These are phyloP conservation scores for Nitzschia palea DNA, from an alignment of 108 stramenopile genomes.

Conservation along the genomic window DNA sequence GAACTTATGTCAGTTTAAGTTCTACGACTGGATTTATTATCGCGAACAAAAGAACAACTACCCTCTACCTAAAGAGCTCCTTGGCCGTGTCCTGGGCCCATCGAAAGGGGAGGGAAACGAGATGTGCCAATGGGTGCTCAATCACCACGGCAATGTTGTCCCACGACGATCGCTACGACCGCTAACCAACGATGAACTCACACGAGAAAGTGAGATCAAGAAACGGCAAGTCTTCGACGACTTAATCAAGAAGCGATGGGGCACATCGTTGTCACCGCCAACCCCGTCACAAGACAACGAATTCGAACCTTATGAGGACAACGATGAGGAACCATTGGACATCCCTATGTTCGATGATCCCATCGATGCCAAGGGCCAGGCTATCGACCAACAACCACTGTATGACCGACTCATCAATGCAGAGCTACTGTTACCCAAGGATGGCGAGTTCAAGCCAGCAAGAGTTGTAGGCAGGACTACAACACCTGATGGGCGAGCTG, in stretches of 20 bases:
- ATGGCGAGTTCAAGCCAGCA: neutral
- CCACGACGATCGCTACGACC: slow-evolving; percentile 24
- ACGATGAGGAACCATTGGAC: slow-evolving; percentile 1
- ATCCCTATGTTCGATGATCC: slow-evolving; percentile 29
- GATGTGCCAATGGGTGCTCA: slow-evolving; percentile 41
- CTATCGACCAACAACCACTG: slow-evolving; percentile 12
- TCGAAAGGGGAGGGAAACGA: slow-evolving; percentile 40
- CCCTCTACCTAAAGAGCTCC: neutral
- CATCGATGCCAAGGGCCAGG: slow-evolving; percentile 20
- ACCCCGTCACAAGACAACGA: neutral
- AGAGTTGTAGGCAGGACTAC: slow-evolving; percentile 26
- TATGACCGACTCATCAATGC: slow-evolving; percentile 42
- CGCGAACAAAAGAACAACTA: neutral
- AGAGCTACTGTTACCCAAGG: slow-evolving; percentile 38
- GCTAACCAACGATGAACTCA: slow-evolving; percentile 10
- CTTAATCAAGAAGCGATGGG: slow-evolving; percentile 4
- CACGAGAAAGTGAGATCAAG: neutral
- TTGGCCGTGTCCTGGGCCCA: slow-evolving; percentile 40
- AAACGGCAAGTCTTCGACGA: slow-evolving; percentile 3
- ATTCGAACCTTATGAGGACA: slow-evolving; percentile 24
- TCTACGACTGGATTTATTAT: slow-evolving; percentile 50
- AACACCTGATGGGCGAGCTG: slow-evolving; percentile 25
- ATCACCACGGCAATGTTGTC: slow-evolving; percentile 27
- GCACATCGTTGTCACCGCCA: neutral
- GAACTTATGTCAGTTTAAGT: slow-evolving; percentile 38